Evolutionary conservation across 441 rosid species (phyloP).

Genomic region (Geranium incanum): DNA sequence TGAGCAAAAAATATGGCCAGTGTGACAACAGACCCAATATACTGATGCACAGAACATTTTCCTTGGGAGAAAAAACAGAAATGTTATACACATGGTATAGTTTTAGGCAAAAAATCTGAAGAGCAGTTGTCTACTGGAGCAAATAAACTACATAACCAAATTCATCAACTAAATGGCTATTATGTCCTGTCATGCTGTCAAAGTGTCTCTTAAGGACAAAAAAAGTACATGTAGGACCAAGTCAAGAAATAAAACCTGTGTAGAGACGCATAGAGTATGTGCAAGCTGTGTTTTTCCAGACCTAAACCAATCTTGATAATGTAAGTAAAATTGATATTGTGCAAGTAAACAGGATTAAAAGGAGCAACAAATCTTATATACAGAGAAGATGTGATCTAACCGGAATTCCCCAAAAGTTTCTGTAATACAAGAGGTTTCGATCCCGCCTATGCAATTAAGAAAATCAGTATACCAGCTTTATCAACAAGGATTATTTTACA

Average conservation of each 20-base stretch:
- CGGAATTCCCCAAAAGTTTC: constrained; percentile 93
- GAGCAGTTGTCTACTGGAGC: too few relatives aligned
- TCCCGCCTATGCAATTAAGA: constrained; percentile 52
- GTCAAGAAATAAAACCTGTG: constrained; percentile 54
- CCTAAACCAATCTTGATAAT: constrained; percentile 32
- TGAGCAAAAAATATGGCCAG: not conserved
- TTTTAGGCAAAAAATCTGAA: too few relatives aligned
- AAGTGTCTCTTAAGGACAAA: too few relatives aligned
- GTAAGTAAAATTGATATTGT: constrained; percentile 1
- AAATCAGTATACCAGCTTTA: not conserved
- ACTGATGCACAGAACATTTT: not conserved
- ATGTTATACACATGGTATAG: not conserved
- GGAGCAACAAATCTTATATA: not conserved
- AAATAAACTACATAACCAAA: too few relatives aligned
- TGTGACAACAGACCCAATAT: not conserved
- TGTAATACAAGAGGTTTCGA: constrained; percentile 68
- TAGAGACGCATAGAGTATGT: constrained; percentile 83
- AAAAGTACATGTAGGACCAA: not conserved
- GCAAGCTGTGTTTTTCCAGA: constrained; percentile 95
- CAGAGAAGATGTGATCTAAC: constrained; percentile 27
- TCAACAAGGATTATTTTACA: not conserved
- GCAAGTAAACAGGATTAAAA: not conserved
- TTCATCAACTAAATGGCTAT: too few relatives aligned
- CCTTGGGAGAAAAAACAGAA: not conserved
- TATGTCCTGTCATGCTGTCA: too few relatives aligned